Evolutionary conservation across 2,329 filamentous ascomycete genomes (phyloP), one percentile per base, ranked within the genome.

Genomic region (Trichoderma brevicompactum): DNA sequence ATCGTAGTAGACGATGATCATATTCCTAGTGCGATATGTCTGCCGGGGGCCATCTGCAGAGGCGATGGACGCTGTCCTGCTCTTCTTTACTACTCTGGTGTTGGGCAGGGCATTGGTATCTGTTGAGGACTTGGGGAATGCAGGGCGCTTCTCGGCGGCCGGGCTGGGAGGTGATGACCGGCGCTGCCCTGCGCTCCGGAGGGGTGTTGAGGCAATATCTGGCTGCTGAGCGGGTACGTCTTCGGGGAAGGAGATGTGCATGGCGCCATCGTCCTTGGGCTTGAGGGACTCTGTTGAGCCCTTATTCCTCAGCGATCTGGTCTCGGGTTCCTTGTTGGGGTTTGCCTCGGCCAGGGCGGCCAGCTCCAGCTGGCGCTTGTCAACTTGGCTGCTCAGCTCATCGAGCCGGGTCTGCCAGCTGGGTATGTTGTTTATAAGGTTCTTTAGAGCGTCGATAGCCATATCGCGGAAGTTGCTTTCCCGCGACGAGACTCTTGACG

Each of bases 1-100:
- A 74, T 97, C 94, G 74, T 97, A 97, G 77, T 92, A 94, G n/a
- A 97, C 91, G 46, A 95, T 89, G 46, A 94, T 89, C 83, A 92
- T 90, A 65, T 84, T 89, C 69, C 90, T 86, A 3, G 87, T 88
- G 63, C 91, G 87, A 74, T 90, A 90, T 5, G 87, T 86, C 10
- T 80, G 76, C 1, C 81, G 74, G 2, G 78, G 74, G 10, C 85
- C 82, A 43, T 79, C 79, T 41, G 77, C 79, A 48, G 83, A 86
- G 58, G 82, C 70, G 69, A 86, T 77, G 0, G 85, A 87, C 28
- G 83, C 78, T 12, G 82, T 81, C 61, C 83, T 80, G 60, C 81
- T 79, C 54, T 80, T 85, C 69, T 80, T 83, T 23, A 82, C 73
- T 81, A 32, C 81, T 79, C 15, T 80, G 82, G 19, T 79, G 78